phyloP scores from a whole-genome alignment of 257 asterid species.

The Solanum paucissectum region DNA sequence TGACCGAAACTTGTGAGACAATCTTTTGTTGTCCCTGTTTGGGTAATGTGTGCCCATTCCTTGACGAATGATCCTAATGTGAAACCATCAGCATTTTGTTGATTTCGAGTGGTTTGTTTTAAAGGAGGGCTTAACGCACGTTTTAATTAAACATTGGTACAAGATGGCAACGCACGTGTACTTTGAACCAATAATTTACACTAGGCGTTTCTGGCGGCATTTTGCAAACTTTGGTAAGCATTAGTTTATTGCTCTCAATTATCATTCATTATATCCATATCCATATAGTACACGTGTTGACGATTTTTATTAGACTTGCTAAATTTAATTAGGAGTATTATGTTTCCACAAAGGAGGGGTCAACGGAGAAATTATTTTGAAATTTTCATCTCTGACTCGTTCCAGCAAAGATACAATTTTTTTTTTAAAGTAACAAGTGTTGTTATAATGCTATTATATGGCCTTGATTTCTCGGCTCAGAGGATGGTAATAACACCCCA shows the following conservation, averaged over 20 bases:
- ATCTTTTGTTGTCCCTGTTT: neutral
- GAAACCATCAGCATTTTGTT: neutral
- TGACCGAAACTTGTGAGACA: conserved; percentile 3
- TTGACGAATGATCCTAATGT: conserved; percentile 10
- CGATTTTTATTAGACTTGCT: neutral
- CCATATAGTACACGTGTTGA: neutral
- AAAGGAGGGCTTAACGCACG: neutral
- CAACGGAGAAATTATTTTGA: neutral
- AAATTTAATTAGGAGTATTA: neutral
- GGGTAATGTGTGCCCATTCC: conserved; percentile 15
- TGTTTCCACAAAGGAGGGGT: neutral
- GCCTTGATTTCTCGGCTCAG: neutral
- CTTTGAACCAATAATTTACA: neutral
- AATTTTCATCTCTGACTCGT: neutral
- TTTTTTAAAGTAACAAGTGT: neutral
- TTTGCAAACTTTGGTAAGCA: neutral
- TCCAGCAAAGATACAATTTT: neutral
- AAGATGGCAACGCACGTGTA: neutral
- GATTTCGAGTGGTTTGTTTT: neutral
- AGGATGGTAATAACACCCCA: neutral
- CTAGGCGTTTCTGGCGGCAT: neutral
- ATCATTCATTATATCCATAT: neutral
- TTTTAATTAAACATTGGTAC: neutral
- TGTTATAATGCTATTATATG: neutral
- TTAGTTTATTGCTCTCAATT: neutral